Evolutionary conservation across 257 asterid genomes (phyloP).

Genomic region (Scutellaria baicalensis): DNA sequence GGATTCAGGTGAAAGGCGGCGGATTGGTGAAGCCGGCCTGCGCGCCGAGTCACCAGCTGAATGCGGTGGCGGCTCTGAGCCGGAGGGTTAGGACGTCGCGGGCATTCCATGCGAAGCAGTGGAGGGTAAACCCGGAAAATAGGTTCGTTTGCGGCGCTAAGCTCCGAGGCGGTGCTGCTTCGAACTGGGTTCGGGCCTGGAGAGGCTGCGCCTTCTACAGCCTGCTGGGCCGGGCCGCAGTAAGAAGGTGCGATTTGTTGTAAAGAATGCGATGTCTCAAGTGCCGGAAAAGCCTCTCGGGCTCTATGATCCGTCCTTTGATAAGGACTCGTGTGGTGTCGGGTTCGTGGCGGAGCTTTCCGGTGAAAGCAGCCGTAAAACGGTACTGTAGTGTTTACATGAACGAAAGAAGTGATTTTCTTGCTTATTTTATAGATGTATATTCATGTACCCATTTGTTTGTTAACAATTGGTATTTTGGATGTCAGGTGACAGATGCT

Average conservation of each 20-base stretch:
- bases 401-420: not conserved
- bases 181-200: constrained; percentile 29
- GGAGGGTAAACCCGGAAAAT: constrained; percentile 28
- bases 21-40: constrained; percentile 38
- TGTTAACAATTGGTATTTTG: not conserved
- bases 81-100: constrained; percentile 41
- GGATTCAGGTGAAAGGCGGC: constrained; percentile 29
- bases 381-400: constrained; percentile 36
- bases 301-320: constrained; percentile 82
- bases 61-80: constrained; percentile 58
- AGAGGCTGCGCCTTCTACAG: constrained; percentile 51
- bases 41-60: constrained; percentile 61
- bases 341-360: constrained; percentile 98
- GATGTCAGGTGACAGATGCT: constrained; percentile 84
- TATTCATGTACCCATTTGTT: not conserved
- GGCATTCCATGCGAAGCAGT: constrained; percentile 23
- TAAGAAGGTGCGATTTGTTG: constrained; percentile 52
- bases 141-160: constrained; percentile 42
- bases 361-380: constrained; percentile 89
- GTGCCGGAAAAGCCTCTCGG: constrained; percentile 97
- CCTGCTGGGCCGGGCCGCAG: constrained; percentile 46
- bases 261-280: constrained; percentile 65
- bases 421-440: not conserved
- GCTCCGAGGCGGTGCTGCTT: constrained; percentile 25
- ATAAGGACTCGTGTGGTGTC: constrained; percentile 98